phyloP scores from a whole-genome alignment of 306 rosid species.

The Carpinus viminea region DNA sequence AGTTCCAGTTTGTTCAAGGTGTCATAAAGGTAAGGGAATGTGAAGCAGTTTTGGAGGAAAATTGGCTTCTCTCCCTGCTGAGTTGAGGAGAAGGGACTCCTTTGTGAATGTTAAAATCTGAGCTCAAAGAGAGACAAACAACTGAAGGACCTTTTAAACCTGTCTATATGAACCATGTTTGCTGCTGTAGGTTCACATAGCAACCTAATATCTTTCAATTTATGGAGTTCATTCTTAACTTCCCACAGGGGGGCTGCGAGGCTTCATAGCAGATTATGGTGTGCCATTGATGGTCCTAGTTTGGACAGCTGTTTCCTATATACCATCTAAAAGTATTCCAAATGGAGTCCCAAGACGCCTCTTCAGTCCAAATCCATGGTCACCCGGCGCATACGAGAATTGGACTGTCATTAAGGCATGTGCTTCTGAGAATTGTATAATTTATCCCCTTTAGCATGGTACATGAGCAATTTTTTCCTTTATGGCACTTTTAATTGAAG shows the following conservation, averaged over 20 bases:
- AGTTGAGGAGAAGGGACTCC: background rate
- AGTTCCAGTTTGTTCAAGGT: background rate
- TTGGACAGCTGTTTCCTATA: constrained; percentile 74
- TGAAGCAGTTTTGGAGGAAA: background rate
- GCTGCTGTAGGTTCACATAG: background rate
- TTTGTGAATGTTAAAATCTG: background rate
- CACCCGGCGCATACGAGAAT: constrained; percentile 65
- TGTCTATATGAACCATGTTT: background rate
- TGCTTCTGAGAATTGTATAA: constrained; percentile 18
- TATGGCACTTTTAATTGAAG: background rate
- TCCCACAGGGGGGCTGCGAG: constrained; percentile 59
- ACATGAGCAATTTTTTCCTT: background rate
- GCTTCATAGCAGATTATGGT: constrained; percentile 79
- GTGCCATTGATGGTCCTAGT: constrained; percentile 74
- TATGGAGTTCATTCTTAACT: constrained; percentile 7
- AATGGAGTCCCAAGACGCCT: constrained; percentile 79
- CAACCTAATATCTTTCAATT: constrained; percentile 3
- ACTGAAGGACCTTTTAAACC: constrained; percentile 1
- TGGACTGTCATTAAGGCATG: constrained; percentile 77
- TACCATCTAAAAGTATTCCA: constrained; percentile 62
- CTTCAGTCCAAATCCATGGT: constrained; percentile 90
- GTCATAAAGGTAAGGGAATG: background rate
- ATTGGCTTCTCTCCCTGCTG: background rate
- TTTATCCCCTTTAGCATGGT: constrained; percentile 3
- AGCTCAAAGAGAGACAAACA: constrained; percentile 1